Evolutionary conservation across 192 early-diverging fungal species (phyloP).

Genomic region (Rhizophlyctis rosea): DNA sequence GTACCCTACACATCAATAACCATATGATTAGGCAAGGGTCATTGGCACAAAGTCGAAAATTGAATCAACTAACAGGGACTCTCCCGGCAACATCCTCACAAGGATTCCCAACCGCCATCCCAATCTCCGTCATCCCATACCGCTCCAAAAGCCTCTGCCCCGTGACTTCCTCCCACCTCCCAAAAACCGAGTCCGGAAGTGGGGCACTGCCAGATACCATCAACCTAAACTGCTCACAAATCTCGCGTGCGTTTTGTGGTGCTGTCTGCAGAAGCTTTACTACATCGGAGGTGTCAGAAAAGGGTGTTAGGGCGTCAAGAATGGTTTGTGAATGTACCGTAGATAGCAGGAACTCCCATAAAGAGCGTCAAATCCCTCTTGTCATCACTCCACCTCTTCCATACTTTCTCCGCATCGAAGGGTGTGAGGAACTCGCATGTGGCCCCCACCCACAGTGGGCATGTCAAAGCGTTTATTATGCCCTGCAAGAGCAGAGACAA

Average conservation of each 20-base stretch:
- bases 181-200: slow-evolving; percentile 67
- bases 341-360: slow-evolving; percentile 91
- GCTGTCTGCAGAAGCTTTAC: slow-evolving; percentile 59
- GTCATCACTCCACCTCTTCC: slow-evolving; percentile 59
- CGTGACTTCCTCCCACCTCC: slow-evolving; percentile 66
- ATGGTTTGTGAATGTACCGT: slow-evolving; percentile 39
- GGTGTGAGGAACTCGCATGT: slow-evolving; percentile 71
- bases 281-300: background rate
- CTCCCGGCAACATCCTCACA: slow-evolving; percentile 36
- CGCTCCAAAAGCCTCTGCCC: slow-evolving; percentile 78
- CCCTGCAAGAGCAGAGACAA: too few species aligned
- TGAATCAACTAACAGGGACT: slow-evolving; percentile 20
- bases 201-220: slow-evolving; percentile 78
- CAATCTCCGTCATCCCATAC: slow-evolving; percentile 89
- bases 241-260: slow-evolving; percentile 38
- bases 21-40: background rate
- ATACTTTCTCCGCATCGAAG: slow-evolving; percentile 64
- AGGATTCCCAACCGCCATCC: slow-evolving; percentile 78
- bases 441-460: slow-evolving; percentile 67
- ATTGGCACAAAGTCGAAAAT: background rate
- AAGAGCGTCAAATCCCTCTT: slow-evolving; percentile 63
- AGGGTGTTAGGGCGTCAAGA: background rate
- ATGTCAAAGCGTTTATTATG: slow-evolving; percentile 68
- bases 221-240: slow-evolving; percentile 67
- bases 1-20: slow-evolving; percentile 39